A percentile compares a stretch with the other conserved stretches of the same genome.
Conservation (phyloP, 768 basidiomycete genomes). For the Pleurotus citrinopileatus region DNA sequence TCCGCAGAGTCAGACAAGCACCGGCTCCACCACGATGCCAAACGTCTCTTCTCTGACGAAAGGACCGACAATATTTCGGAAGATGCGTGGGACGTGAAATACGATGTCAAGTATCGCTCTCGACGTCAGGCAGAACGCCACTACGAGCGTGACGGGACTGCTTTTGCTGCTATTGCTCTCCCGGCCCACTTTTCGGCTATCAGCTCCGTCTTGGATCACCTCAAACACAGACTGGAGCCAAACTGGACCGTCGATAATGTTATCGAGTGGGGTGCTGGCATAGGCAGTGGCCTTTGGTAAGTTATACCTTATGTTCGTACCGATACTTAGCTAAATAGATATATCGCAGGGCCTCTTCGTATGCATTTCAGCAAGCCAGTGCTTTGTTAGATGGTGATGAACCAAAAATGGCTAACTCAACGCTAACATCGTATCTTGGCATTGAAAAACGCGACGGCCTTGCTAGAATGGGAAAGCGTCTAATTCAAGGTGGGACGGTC, state of each 20-base stretch:
- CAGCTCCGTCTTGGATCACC: conserved; percentile 65
- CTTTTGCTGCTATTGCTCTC: conserved; percentile 83
- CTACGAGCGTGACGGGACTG: conserved; percentile 70
- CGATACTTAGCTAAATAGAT: too few species aligned
- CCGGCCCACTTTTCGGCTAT: conserved; percentile 86
- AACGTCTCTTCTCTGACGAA: conserved; percentile 58
- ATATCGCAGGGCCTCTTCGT: conserved; percentile 62
- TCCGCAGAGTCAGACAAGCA: conserved; percentile 59
- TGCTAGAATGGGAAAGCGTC: conserved; percentile 59
- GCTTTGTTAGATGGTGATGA: conserved; percentile 22
- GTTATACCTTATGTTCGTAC: too few species aligned
- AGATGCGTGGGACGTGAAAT: conserved; percentile 50
- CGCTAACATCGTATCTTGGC: conserved; percentile 61
- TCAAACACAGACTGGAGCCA: conserved; percentile 59
- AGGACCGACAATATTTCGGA: conserved; percentile 25
- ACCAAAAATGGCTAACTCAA: conserved; percentile 42
- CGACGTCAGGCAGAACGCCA: conserved; percentile 56
- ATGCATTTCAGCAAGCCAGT: conserved; percentile 52
- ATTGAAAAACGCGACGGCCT: conserved; percentile 79
- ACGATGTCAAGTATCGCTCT: conserved; percentile 60
- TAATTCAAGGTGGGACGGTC: conserved; percentile 49
- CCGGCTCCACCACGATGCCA: conserved; percentile 65
- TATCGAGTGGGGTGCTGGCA: conserved; percentile 83
- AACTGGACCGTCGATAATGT: conserved; percentile 60
- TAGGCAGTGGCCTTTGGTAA: conserved; percentile 83